Conservation (phyloP, 495 filamentous ascomycete genomes). For the Penicillium malachiteum region DNA sequence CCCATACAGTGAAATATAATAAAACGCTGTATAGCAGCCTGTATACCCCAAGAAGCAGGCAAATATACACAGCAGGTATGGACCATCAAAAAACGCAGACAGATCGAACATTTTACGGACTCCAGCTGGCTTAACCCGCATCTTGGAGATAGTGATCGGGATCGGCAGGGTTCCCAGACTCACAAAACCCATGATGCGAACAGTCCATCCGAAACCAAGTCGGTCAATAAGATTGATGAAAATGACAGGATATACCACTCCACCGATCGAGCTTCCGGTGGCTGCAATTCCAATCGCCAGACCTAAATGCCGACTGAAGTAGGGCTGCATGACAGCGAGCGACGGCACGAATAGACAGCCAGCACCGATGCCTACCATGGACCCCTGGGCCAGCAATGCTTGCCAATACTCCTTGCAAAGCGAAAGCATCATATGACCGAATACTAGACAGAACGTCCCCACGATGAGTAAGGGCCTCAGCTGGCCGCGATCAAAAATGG, state of each 20-base stretch:
- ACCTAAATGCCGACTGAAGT: slow-evolving; percentile 49
- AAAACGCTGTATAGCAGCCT: slow-evolving; percentile 57
- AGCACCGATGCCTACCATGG: slow-evolving; percentile 43
- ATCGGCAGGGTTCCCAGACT: slow-evolving; percentile 24
- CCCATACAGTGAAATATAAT: slow-evolving; percentile 56
- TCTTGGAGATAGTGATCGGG: slow-evolving; percentile 22
- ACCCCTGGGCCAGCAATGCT: slow-evolving; percentile 54
- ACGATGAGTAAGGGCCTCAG: not conserved
- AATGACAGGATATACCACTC: slow-evolving; percentile 27
- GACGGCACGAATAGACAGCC: slow-evolving; percentile 45
- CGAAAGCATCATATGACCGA: slow-evolving; percentile 46
- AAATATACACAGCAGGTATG: slow-evolving; percentile 28
- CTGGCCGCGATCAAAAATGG: slow-evolving; percentile 29
- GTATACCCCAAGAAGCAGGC: slow-evolving; percentile 43
- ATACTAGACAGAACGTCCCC: slow-evolving; percentile 5
- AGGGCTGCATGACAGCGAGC: slow-evolving; percentile 45
- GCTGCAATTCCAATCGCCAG: slow-evolving; percentile 42
- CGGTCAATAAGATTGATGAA: not conserved
- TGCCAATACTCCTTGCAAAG: slow-evolving; percentile 55
- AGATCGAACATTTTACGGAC: slow-evolving; percentile 1
- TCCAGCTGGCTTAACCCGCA: slow-evolving; percentile 15
- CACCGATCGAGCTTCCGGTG: slow-evolving; percentile 12
- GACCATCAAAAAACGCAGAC: not conserved
- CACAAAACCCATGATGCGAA: slow-evolving; percentile 19
- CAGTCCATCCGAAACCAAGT: slow-evolving; percentile 18